phyloP scores from a whole-genome alignment of 768 basidiomycete species.

The Aureoboletus auriporus region DNA sequence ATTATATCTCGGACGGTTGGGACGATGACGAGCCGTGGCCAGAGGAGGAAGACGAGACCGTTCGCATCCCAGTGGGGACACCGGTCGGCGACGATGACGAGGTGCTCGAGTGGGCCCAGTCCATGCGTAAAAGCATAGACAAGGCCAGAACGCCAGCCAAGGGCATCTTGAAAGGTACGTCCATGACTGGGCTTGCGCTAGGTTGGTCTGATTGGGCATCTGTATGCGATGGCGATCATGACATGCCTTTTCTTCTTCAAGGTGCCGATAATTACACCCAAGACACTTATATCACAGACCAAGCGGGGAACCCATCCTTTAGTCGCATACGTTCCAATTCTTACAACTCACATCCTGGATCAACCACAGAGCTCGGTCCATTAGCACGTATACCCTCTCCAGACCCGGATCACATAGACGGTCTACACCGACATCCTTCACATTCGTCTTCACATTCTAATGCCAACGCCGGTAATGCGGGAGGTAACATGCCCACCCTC shows the following conservation, averaged over 20 bases:
- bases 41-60: conserved; percentile 69
- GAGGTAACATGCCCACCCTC: conserved; percentile 36
- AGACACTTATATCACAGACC: conserved; percentile 46
- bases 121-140: conserved; percentile 71
- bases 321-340: conserved; percentile 77
- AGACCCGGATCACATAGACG: conserved; percentile 84
- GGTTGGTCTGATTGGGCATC: conserved; percentile 9
- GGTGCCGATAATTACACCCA: conserved; percentile 72
- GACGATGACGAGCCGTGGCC: conserved; percentile 82
- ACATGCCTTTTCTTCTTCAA: conserved; percentile 22
- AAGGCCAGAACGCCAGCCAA: conserved; percentile 59
- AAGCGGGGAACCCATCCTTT: conserved; percentile 35
- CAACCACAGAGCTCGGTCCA: conserved; percentile 60
- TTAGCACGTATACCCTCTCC: conserved; percentile 79
- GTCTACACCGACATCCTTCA: conserved; percentile 66
- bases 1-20: conserved; percentile 59
- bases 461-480: conserved; percentile 14
- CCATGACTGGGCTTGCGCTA: neutral
- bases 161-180: conserved; percentile 80
- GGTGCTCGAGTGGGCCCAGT: conserved; percentile 74
- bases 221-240: too few species aligned
- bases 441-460: conserved; percentile 45
- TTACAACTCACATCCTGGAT: conserved; percentile 51
- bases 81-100: conserved; percentile 48
- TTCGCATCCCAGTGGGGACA: conserved; percentile 36